These are phyloP conservation scores for Ogataea paraovalis DNA, from an alignment of 805 yeast species.

Conservation along the genomic window DNA sequence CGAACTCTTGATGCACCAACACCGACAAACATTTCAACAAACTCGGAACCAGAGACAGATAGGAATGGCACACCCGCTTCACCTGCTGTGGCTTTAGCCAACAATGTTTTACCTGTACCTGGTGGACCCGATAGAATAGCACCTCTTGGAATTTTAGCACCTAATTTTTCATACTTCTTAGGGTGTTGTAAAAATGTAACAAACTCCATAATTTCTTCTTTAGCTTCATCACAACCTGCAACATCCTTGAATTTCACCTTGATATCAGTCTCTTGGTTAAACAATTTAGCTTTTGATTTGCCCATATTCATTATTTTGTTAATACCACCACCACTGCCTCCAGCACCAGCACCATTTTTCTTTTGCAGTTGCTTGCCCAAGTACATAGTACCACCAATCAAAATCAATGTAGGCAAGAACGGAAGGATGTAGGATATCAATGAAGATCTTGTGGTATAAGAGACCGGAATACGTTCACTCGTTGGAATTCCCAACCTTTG, in stretches of 20 bases:
- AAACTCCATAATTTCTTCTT: conserved; percentile 96
- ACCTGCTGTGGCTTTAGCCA: conserved; percentile 98
- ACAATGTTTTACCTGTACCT: conserved; percentile 96
- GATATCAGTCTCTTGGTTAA: conserved; percentile 88
- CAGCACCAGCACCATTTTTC: conserved; percentile 40
- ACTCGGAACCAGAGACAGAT: conserved; percentile 95
- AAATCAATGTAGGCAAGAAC: conserved; percentile 81
- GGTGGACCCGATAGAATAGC: conserved; percentile 98
- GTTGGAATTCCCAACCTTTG: conserved; percentile 59
- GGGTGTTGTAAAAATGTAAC: conserved; percentile 92
- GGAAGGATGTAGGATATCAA: conserved; percentile 60
- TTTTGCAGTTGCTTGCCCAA: conserved; percentile 35
- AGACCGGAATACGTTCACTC: conserved; percentile 71
- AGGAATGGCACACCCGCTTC: conserved; percentile 98
- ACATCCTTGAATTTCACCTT: conserved; percentile 89
- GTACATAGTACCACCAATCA: conserved; percentile 87
- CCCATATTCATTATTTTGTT: conserved; percentile 84
- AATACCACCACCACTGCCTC: conserved; percentile 64
- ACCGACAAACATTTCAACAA: conserved; percentile 98
- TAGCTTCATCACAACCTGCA: conserved; percentile 97
- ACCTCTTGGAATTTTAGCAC: conserved; percentile 98
- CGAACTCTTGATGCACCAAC: conserved; percentile 98
- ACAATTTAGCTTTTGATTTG: conserved; percentile 83
- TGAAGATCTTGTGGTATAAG: conserved; percentile 70
- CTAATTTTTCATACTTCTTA: conserved; percentile 80